Percentiles rank a stretch among this genome's conserved stretches.
Conservation (phyloP, 106 monocot genomes). For the Triglochin maritima region DNA sequence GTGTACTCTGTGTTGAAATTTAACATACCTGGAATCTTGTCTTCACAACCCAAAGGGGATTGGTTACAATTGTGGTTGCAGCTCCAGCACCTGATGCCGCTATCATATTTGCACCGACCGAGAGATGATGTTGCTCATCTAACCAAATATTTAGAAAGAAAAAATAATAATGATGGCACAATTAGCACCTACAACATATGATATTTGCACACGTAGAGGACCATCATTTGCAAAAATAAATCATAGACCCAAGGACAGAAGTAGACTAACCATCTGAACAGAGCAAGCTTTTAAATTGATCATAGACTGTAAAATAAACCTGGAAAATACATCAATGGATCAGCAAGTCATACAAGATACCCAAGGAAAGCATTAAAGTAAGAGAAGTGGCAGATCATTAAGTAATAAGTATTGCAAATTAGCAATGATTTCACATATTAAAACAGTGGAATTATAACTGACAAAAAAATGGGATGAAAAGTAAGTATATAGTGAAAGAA, state of each 20-base stretch:
- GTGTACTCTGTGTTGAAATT: background rate
- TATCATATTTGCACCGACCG: constrained; percentile 64
- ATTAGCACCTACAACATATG: background rate
- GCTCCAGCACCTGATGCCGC: constrained; percentile 89
- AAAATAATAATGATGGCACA: background rate
- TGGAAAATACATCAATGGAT: constrained; percentile 13
- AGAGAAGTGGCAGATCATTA: too few species aligned
- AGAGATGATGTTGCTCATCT: constrained; percentile 43
- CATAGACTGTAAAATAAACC: constrained; percentile 91
- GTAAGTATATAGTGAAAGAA: too few species aligned
- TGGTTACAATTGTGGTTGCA: constrained; percentile 72
- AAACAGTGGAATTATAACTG: too few species aligned
- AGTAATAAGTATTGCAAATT: too few species aligned
- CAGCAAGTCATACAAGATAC: too few species aligned
- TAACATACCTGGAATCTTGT: constrained; percentile 82
- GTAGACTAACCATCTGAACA: constrained; percentile 45
- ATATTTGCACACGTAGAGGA: background rate
- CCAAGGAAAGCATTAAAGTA: too few species aligned
- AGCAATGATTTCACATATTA: too few species aligned
- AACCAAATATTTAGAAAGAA: constrained; percentile 6
- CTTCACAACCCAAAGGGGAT: constrained; percentile 97
- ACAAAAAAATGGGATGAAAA: too few species aligned
- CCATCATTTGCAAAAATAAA: background rate
- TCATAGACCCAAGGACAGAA: background rate
- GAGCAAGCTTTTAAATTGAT: constrained; percentile 57